Evolutionary conservation across 805 yeast species (phyloP), one percentile per base, ranked within the genome.

Genomic region (Starmerella khaoyaiensis): DNA sequence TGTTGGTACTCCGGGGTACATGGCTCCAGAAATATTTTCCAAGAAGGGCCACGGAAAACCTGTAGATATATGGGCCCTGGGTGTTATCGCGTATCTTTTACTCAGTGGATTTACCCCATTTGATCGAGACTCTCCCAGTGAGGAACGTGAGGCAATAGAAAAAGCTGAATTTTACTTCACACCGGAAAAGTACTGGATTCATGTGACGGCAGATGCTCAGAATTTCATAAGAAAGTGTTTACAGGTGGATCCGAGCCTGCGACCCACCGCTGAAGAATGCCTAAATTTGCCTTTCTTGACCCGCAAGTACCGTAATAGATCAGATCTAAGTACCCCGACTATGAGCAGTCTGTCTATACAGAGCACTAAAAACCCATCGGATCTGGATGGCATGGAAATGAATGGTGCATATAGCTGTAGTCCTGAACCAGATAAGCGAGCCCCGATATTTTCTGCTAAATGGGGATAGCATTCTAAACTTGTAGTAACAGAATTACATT

Each of bases 41-140:
- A 60, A 68, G 34, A 53, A 59, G 28, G 72, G 73, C n/a, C 78
- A 77, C 47, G 69, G 69, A 19, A 64, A 59, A 44, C 66, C 71
- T 3, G 76, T 77, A 2, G 87, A 78, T 51, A 63, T 78, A 22
- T 78, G 87, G 87, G 79, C 86, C 0, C 61, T 78, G 20, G 87
- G 86, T 2, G 83, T 78, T 2, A 60, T 76, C 23, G 67, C 76
- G 2, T 79, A 77, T 53, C 77, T 78, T 48, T 67, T 77, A 67
- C 64, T 75, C 12, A 67, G 78, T 43, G 86, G 86, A 2, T 79
- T 76, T 52, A 71, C 78, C 58, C 87, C 87, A 1, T 78, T 78
- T 54, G 86, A 78, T 49, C 72, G 84, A 45, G 84, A 77, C 35
- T 67, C 72, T 5, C 76, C 75, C 27, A 68, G 66, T 1, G 84